Conservation (phyloP, 768 basidiomycete species). For the Pleurotus sapidus region DNA sequence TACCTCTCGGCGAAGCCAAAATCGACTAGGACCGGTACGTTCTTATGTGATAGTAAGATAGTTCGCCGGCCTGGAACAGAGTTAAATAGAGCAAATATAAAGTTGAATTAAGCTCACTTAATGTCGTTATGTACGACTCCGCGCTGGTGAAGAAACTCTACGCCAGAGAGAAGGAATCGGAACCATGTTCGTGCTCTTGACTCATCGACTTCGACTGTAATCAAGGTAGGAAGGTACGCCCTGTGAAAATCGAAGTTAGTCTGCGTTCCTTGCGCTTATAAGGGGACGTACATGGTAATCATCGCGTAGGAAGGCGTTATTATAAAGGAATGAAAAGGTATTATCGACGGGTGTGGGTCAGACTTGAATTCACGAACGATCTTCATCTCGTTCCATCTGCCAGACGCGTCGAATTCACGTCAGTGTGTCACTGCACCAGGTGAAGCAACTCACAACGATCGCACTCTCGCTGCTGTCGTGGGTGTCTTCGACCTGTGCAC, state of each 20-base stretch:
- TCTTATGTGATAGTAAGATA: constrained; percentile 78
- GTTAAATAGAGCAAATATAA: constrained; percentile 2
- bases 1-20: constrained; percentile 96
- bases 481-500: constrained; percentile 85
- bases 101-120: constrained; percentile 55
- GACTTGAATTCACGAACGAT: constrained; percentile 81
- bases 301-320: constrained; percentile 89
- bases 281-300: constrained; percentile 77
- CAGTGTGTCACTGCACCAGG: constrained; percentile 2
- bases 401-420: neutral
- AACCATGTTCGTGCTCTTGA: constrained; percentile 79
- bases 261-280: neutral
- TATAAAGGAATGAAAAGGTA: constrained; percentile 92
- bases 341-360: constrained; percentile 88
- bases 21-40: constrained; percentile 88
- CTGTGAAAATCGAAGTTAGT: constrained; percentile 34
- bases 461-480: constrained; percentile 85
- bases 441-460: constrained; percentile 64
- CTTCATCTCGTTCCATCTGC: constrained; percentile 98
- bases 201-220: constrained; percentile 89
- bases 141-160: constrained; percentile 79
- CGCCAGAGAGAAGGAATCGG: constrained; percentile 72
- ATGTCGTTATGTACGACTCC: constrained; percentile 93
- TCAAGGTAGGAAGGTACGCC: constrained; percentile 81
- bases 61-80: constrained; percentile 73